Base-by-base conservation (phyloP, 2,329 filamentous ascomycete species). In the Colletotrichum sp. region DNA sequence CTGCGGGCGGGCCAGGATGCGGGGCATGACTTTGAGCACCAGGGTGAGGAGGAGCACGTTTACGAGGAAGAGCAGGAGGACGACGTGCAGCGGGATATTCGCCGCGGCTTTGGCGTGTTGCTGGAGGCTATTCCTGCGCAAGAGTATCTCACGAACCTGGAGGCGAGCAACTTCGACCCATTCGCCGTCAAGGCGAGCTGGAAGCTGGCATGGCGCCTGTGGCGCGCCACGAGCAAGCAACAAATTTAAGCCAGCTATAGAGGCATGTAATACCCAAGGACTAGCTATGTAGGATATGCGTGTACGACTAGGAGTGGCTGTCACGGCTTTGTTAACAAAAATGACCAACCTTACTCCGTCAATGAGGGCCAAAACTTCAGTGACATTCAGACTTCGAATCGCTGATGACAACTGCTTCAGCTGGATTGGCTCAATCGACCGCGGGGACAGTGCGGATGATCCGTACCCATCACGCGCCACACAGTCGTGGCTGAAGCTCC, bases 11-110 rank as follows among this genome's bases (percentile, higher is more conserved):
- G 96, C 3, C 86, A 94, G 79, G 93, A 92, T 65, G 91, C 95
- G 0, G 95, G 94, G 0, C 96, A 98, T 83, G 95, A 95, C 7
- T 98, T 96, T 83, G 96, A 99, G 85, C 95, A 98, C 82, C 90
- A 94, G 77, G 91, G 92, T 34, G 95, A 98, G 82, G 92, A 92
- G 67, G 95, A 94, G 49, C 90, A 92, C 79, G 82, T 87, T 4
- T 91, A 92, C 78, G 77, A 82, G 15, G 81, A 82, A 74, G 80
- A 82, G 10, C 81, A 82, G 74, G 80, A 83, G 34, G 86, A 84
- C 62, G 84, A 85, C 55, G 85, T 85, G 0, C 78, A 82, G 60
- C 80, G 80, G 69, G 85, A 89, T 77, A 80, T 91, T 36, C 81
- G 94, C 65, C 90, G 90, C 44, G 94, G 92, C 0, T 97, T 98